Conservation (phyloP, 2,329 filamentous ascomycete species). For the Cryphonectria naterciae region DNA sequence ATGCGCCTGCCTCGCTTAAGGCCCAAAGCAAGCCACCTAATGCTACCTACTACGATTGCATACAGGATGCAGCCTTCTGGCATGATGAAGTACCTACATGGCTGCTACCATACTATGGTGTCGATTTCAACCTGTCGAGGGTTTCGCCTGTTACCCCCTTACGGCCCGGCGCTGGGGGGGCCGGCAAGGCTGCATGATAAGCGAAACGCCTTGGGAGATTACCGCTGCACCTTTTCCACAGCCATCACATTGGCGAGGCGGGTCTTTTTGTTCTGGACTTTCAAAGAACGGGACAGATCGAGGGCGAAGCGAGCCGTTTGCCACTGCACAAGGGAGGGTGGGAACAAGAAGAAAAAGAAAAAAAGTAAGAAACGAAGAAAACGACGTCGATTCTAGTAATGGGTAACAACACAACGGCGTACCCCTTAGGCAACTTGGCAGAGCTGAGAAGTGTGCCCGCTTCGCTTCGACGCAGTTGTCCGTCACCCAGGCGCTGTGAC, state of each 20-base stretch:
- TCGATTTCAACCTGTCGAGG: not conserved
- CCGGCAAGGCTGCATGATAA: constrained; percentile 23
- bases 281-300: not conserved
- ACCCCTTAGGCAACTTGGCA: not conserved
- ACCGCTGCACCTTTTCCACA: constrained; percentile 23
- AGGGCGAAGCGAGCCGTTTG: not conserved
- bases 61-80: not conserved
- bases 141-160: not conserved
- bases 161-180: not conserved
- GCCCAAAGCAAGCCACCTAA: not conserved
- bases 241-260: constrained; percentile 24
- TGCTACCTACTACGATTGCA: not conserved
- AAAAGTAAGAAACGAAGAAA: not conserved
- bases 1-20: not conserved
- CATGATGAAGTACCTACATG: not conserved
- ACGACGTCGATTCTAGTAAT: not conserved
- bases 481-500: not conserved
- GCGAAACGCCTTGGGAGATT: constrained; percentile 29
- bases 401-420: not conserved
- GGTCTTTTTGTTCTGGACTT: constrained; percentile 7
- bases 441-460: not conserved
- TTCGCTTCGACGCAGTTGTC: not conserved
- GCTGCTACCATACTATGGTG: not conserved
- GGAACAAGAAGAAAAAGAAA: not conserved
- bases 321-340: not conserved